Base-by-base conservation (phyloP, 257 asterid species). In the Solanum bukasovii region DNA sequence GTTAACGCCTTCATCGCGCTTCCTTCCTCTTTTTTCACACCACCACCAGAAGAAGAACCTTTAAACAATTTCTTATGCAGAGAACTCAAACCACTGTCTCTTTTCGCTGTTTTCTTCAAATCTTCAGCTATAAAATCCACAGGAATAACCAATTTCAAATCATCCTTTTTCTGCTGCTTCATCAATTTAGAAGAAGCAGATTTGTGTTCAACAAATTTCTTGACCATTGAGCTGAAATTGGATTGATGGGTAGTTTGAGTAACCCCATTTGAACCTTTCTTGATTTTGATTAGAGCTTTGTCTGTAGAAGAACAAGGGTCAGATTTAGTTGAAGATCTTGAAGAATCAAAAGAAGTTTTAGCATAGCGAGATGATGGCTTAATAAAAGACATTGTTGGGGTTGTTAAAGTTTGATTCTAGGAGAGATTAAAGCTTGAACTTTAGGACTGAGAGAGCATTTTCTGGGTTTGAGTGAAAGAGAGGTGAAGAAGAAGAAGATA, bases 1-100 rank as follows among this genome's bases (percentile, higher is more conserved):
- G 95, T 93, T 84, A 97, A 90, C 38, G 98, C 99, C 91, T 97
- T 97, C 93, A 89, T 94, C 42, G 95, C 93, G 68, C 91, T 90
- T 90, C 92, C 95, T 14, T 92, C 96, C 10, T 91, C 94, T 84
- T 65, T 88, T 56, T 92, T 93, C 73, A 92, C 92, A 44, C 67
- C 40, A 77, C 33, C 18, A 75, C 34, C 11, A 77, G 7, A 0
- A 77, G 59, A 75, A 40, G 84, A 40, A 27, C 97, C 98, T 88
- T 93, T 96, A 63, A 96, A 96, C 93, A 96, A 77, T 93, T 96
- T 96, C 92, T 94, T 95, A 74, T 94, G 98, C 83, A 96, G 89
- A 90, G 95, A 92, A 63, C 94, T 86, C 44, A 95, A 90, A 16
- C 95, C 98, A 9, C 87, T 59, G 5, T 86, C 89, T 91, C 88